Evolutionary conservation across 164 flowering plant species (phyloP), one percentile per base, ranked within the genome.

Genomic region (Stephania japonica): DNA sequence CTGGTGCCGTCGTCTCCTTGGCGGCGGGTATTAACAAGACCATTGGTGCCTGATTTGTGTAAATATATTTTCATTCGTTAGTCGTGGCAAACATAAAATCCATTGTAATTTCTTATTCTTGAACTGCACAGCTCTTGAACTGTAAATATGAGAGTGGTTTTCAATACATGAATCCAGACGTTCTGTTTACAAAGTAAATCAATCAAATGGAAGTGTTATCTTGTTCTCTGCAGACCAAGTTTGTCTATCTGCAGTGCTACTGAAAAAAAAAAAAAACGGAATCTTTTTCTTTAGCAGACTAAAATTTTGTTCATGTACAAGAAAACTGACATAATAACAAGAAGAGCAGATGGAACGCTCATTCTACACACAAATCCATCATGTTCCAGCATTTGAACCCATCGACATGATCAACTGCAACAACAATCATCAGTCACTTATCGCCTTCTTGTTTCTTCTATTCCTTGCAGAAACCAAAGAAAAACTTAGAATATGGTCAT

Each of bases 1-100:
- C 97, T 18, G 97, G 97, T 76, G 97, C 98, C 12, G 85, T 89
- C 26, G 19, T 92, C 75, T 92, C 97, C 66, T 80, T 91, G 82
- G 89, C 86, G 78, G 91, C 86, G 78, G 91, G 83, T 78, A 89
- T 94, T 70, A 91, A 90, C 69, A 90, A 84, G 76, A 87, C 88
- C 59, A 80, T 77, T 18, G 80, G 85, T 64, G 71, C 81, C 62
- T 88, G 74, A 79, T 65, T 72, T 56, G 26, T 69, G 19, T 42
- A 19, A 23, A 64, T 16, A 24, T 5, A 14, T 24, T 3, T 64
- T 64, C 41, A 64, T 64, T 64, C 6, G 67, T 18, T 64, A 5
- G 6, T 6, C 12, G 7, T 26, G 25, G 32, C 26, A 9, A 8
- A 24, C 32, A 64, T 24, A 11, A 64, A 9, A 11, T 24, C 41